A percentile compares a stretch with the other conserved stretches of the same genome.
phyloP scores from a whole-genome alignment of 2,329 filamentous ascomycete species.

The Penicillium sp. region DNA sequence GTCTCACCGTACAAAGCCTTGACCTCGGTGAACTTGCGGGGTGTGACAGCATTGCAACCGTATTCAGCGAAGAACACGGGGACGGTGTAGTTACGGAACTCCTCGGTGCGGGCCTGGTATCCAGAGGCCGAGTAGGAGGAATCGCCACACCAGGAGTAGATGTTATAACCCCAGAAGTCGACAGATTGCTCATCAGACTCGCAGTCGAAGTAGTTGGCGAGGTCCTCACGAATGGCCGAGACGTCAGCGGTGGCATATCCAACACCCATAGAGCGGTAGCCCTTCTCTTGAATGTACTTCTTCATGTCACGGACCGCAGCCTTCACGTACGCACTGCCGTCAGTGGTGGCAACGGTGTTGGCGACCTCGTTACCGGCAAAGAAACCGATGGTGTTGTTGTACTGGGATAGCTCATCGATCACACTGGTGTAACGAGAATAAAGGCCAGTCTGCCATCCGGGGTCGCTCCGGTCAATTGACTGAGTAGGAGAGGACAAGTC shows the following conservation, averaged over 20 bases:
- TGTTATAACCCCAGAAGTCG: constrained; percentile 99
- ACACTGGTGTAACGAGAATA: constrained; percentile 77
- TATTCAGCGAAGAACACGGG: constrained; percentile 92
- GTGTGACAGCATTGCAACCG: constrained; percentile 74
- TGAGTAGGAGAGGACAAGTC: constrained; percentile 75
- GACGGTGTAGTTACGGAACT: constrained; percentile 83
- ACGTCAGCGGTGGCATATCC: constrained; percentile 95
- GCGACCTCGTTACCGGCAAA: not conserved
- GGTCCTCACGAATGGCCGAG: constrained; percentile 71
- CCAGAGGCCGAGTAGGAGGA: constrained; percentile 73
- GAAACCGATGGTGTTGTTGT: constrained; percentile 87
- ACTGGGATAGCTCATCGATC: constrained; percentile 73
- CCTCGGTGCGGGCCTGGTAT: constrained; percentile 74
- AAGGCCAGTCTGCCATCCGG: constrained; percentile 72
- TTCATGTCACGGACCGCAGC: not conserved
- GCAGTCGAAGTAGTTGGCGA: constrained; percentile 93
- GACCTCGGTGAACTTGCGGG: constrained; percentile 80
- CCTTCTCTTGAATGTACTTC: constrained; percentile 45
- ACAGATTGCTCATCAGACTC: constrained; percentile 63
- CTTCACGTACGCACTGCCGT: not conserved
- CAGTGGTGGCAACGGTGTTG: not conserved
- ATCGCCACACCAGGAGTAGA: constrained; percentile 95
- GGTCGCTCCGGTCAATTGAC: constrained; percentile 79
- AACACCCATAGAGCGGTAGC: constrained; percentile 74
- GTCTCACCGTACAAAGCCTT: constrained; percentile 70